phyloP scores from a whole-genome alignment of 1,284 basidiomycete genomes.

The Vanrija sp. region DNA sequence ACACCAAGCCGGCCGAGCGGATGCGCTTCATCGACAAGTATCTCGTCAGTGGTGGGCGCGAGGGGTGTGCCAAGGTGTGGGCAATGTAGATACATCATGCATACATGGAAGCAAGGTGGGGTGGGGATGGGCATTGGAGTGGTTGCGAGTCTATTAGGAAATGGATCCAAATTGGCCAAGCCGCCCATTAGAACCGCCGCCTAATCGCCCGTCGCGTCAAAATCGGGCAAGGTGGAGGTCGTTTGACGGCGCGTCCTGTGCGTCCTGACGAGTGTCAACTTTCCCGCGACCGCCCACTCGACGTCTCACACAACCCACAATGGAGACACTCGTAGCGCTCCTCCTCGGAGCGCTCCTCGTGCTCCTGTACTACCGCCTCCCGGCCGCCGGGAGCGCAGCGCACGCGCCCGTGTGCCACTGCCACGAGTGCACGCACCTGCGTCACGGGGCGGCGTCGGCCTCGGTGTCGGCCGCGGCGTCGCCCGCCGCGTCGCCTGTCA shows the following conservation, averaged over 20 bases:
- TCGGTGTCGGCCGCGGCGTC: too few relatives aligned
- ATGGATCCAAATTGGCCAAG: too few relatives aligned
- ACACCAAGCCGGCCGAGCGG: slow-evolving; percentile 82
- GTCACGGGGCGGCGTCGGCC: not conserved
- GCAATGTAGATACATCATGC: slow-evolving; percentile 60
- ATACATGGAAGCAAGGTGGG: not conserved
- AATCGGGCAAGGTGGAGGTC: too few relatives aligned
- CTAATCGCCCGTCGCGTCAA: too few relatives aligned
- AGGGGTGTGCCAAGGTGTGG: slow-evolving; percentile 90
- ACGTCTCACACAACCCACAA: not conserved
- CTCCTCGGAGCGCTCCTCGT: not conserved
- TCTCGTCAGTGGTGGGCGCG: slow-evolving; percentile 82
- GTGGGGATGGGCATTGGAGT: not conserved
- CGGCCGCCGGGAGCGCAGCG: not conserved
- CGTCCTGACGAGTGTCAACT: not conserved
- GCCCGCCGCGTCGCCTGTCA: too few relatives aligned
- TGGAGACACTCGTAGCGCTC: not conserved
- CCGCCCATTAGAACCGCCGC: not conserved
- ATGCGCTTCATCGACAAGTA: slow-evolving; percentile 96
- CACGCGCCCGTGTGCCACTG: not conserved
- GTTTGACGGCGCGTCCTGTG: too few relatives aligned
- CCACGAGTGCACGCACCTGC: not conserved
- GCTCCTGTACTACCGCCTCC: not conserved
- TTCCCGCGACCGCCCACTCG: not conserved
- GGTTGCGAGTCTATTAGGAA: not conserved